Base-by-base conservation (phyloP, 2,329 filamentous ascomycete species). In the Colletotrichum somersetense region DNA sequence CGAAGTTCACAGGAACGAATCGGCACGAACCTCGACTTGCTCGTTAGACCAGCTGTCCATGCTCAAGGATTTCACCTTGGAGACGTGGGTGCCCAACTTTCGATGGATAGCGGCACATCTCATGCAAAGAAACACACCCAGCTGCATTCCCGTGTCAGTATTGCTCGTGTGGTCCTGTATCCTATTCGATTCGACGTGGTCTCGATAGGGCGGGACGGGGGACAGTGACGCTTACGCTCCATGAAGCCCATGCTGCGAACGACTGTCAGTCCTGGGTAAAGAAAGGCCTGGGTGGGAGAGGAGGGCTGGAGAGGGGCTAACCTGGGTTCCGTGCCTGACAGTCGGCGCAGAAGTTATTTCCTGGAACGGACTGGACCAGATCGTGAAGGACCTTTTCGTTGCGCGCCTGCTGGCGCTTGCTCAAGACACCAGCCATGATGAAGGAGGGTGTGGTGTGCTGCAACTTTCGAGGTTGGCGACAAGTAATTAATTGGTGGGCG, bases 11-110 rank as follows among this genome's bases (percentile, higher is more conserved):
- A 20, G 18, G 38, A 40, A 40, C 56, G 65, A 14, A 48, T 26
- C 44, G 18, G 44, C 64, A 83, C 89, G 83, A 86, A 97, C 95
- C 84, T 99, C 96, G 75, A 99, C 95, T 84, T 99, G 96, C 73
- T 98, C 96, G 78, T 92, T 92, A 61, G 93, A 91, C 96, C 96
- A 99, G 76, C 92, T 96, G 83, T 99, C 96, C 95, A 99, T 98
- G 82, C 93, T 98, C 84, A 99, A 83, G 48, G 95, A 98, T 83
- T 99, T 99, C 85, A 99, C 95, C 82, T 99, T 99, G 76, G 95
- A 98, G 74, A 99, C 94, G 82, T 99, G 96, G 52, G 96, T 98
- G 73, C 96, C 96, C 78, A 99, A 87, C 84, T 98, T 98, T 79
- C 96, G 93, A 85, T 99, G 96, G 79, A 98, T 89, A 66, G 95